Evolutionary conservation across 768 basidiomycete genomes (phyloP), one percentile per base, ranked within the genome.

Genomic region (Tylopilus plumbeoviolaceoides): DNA sequence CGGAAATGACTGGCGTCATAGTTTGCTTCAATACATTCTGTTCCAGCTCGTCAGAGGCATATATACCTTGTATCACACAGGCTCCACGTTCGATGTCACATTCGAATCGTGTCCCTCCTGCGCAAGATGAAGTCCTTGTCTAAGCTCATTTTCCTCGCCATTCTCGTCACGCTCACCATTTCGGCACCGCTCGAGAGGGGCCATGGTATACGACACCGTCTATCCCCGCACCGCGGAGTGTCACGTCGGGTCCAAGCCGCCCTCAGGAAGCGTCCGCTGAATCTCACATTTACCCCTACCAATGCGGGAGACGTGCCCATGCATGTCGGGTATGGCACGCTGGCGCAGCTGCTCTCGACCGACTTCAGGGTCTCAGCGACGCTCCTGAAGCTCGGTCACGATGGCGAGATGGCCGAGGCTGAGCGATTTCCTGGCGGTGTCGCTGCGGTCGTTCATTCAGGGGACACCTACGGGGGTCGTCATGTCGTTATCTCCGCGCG

Each of bases 101-200:
- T 7, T 48, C 7, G 47, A 40, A 11, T 8, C n/a, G 12, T 20
- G 38, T 6, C 4, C 14, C 23, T 21, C 47, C 36, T n/a, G 25
- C 17, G 23, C 38, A n/a, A 18, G 23, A 50, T 44, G 49, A 46
- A 46, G 44, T 11, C 30, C 39, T n/a, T 43, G 8, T 15, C 28
- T 17, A 2, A 21, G 42, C 45, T 50, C 35, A 11, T 44, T 33
- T 33, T 50, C 3, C 48, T 57, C 35, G 45, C 41, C 11, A 15
- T 23, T 21, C 42, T 57, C 14, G 33, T 47, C 41, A 40, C 30
- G n/a, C 38, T 42, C 33, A 14, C 48, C 14, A 17, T 33, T 0
- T 47, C 56, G 31, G 48, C 35, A 2, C 55, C 47, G 7, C 39
- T 54, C 18, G 43, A 48, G 36, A 48, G 47, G 43, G n/a, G 40